Conservation (phyloP, 164 flowering plant species). For the Euptelea pleiosperma region DNA sequence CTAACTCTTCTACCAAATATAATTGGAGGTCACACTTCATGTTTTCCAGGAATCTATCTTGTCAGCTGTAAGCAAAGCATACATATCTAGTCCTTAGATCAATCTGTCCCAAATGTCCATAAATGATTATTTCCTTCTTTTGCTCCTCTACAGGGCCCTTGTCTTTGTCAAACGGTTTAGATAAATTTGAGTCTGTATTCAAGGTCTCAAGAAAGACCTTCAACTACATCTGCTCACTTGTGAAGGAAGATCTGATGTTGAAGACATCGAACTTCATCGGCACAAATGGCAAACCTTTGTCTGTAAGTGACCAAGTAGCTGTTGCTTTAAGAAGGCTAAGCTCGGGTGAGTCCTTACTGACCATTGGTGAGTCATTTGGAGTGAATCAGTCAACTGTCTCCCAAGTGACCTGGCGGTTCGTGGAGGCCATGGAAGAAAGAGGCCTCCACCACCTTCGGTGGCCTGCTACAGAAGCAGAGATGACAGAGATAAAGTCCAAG, state of each 20-base stretch:
- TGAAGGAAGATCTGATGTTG: conserved; percentile 54
- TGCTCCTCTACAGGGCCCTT: conserved; percentile 39
- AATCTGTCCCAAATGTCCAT: too few species aligned
- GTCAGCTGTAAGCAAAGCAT: too few species aligned
- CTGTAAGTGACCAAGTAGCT: conserved; percentile 68
- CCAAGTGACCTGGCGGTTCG: conserved; percentile 81
- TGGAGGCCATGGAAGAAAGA: conserved; percentile 76
- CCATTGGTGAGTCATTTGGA: conserved; percentile 61
- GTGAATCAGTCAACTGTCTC: conserved; percentile 72
- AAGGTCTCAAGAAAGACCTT: conserved; percentile 72
- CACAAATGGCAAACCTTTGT: conserved; percentile 47
- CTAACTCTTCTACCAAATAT: too few species aligned
- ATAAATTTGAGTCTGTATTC: conserved; percentile 50
- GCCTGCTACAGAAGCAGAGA: conserved; percentile 62
- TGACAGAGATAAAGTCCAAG: conserved; percentile 51
- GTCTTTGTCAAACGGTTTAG: conserved; percentile 38
- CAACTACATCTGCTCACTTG: conserved; percentile 74
- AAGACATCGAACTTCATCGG: conserved; percentile 40
- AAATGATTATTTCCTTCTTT: background rate
- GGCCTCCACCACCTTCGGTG: conserved; percentile 73
- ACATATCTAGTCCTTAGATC: too few species aligned
- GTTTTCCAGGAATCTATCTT: too few species aligned
- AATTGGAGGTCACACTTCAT: too few species aligned
- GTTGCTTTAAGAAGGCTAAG: conserved; percentile 73
- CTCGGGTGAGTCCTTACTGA: conserved; percentile 68